Evolutionary conservation across 495 filamentous ascomycete genomes (phyloP).

Genomic region (Thermochaetoides thermophila): DNA sequence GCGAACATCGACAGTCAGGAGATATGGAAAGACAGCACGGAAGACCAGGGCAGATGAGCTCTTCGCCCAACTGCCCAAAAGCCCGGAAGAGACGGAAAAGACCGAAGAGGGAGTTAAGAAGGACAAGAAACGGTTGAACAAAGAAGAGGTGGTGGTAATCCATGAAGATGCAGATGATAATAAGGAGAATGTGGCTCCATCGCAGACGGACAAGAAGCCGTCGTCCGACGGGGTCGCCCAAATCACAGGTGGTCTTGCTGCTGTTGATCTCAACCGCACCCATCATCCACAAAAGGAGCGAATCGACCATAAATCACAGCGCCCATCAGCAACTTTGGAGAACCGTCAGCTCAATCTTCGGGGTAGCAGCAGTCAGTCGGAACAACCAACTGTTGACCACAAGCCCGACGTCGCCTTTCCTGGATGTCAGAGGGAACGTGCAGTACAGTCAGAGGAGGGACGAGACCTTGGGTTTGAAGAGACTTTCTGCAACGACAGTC

Average conservation of each 20-base stretch:
- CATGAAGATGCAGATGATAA: neutral
- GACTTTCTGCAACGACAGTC: constrained; percentile 4
- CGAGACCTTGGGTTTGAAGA: neutral
- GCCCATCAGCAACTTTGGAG: too few relatives aligned
- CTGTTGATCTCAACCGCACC: neutral
- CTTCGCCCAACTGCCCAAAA: constrained; percentile 30
- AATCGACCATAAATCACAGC: too few relatives aligned
- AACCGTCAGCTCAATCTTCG: too few relatives aligned
- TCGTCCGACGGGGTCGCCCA: too few relatives aligned
- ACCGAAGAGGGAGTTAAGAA: neutral
- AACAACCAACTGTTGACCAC: too few relatives aligned
- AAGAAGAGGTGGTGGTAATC: neutral
- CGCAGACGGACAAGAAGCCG: too few relatives aligned
- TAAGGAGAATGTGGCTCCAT: too few relatives aligned
- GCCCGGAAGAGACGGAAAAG: constrained; percentile 9
- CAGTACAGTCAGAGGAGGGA: too few relatives aligned
- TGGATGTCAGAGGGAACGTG: constrained; percentile 2
- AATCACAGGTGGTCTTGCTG: neutral
- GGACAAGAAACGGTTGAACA: neutral
- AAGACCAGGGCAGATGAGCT: constrained; percentile 23
- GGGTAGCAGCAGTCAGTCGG: too few relatives aligned
- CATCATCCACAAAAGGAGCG: too few relatives aligned
- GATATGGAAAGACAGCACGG: constrained; percentile 28
- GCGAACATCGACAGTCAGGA: constrained; percentile 19
- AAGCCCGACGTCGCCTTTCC: neutral